Evolutionary conservation across 116 monocot species (phyloP).

Genomic region (Trichopus zeylanicus): DNA sequence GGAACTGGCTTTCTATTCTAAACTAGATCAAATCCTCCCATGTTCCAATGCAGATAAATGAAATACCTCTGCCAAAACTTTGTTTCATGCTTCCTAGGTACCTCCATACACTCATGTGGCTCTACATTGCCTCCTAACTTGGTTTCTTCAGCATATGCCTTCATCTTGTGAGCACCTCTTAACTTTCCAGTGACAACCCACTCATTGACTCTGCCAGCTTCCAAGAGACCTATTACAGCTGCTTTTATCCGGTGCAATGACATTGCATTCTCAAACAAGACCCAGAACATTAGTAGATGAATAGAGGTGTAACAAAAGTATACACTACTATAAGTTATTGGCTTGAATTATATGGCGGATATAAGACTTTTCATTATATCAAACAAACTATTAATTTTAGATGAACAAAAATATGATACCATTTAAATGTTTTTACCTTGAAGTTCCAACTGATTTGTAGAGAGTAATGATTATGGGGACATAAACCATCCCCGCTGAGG

Average conservation of each 20-base stretch:
- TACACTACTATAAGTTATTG: too few species aligned
- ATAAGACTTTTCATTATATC: too few species aligned
- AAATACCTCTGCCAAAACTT: slow-evolving; percentile 6
- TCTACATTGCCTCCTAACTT: neutral
- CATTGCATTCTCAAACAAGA: slow-evolving; percentile 35
- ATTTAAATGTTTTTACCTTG: slow-evolving; percentile 48
- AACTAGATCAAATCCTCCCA: neutral
- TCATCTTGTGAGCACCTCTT: slow-evolving; percentile 2
- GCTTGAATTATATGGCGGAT: too few species aligned
- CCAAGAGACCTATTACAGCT: slow-evolving; percentile 16
- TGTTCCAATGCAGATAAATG: neutral
- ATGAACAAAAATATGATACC: too few species aligned
- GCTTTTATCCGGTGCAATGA: slow-evolving; percentile 26
- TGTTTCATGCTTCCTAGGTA: neutral
- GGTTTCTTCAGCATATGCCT: neutral
- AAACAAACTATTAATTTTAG: too few species aligned
- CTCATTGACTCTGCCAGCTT: slow-evolving; percentile 23
- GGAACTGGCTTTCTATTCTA: neutral
- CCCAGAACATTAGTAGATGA: slow-evolving; percentile 28
- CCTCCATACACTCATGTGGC: too few species aligned
- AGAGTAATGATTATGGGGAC: slow-evolving; percentile 46
- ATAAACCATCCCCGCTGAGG: slow-evolving; percentile 55
- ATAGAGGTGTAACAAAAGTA: slow-evolving; percentile 12
- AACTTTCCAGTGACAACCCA: slow-evolving; percentile 26
- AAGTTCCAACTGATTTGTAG: slow-evolving; percentile 40